Base-by-base conservation (phyloP, 345 rosid genomes). In the Diplotaxis tenuifolia region DNA sequence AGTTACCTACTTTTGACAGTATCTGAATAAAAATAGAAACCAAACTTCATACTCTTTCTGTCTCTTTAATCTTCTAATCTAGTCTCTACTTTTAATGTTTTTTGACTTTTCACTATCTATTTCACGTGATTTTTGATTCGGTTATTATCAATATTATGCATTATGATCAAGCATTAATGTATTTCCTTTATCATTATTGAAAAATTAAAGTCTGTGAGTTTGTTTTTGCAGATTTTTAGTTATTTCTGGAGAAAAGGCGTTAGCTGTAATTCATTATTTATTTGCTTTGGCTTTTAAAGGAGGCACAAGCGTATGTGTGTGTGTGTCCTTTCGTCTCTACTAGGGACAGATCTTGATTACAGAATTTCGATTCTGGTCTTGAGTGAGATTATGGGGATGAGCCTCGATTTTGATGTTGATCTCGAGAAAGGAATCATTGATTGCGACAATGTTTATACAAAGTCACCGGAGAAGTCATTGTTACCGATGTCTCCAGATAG, bases 341-440 rank as follows among this genome's bases (percentile, higher is more conserved):
- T 55, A 29, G 16, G 69, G 16, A 49, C 63, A 73, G 71, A 74
- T 79, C 78, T 67, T 69, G 63, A 62, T 60, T 55, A 34, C 62
- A 75, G 68, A 74, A 31, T 21, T 68, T 57, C 50, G 18, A 9
- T 56, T 70, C 62, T 56, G 73, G 70, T 71, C 57, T 29, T 14
- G 11, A 36, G 42, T 10, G 42, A 7, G 6, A 29, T 12, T 20
- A 9, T 73, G 56, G 81, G 68, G 55, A 75, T 76, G 25, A 69
- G 64, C 66, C 83, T 67, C 34, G 88, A 79, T 71, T 71, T 83
- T 36, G 88, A 83, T 29, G 82, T 85, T 72, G 96, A 87, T 85
- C 91, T 88, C 23, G 99, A 92, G 81, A 82, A 74, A 65, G 96
- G 96, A 50, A 52, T 69, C n/a, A 5, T 65, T 0, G 73, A 67